Evolutionary conservation across 305 asterid species (phyloP), one percentile per base, ranked within the genome.

Genomic region (Fraxinus angustifolia): DNA sequence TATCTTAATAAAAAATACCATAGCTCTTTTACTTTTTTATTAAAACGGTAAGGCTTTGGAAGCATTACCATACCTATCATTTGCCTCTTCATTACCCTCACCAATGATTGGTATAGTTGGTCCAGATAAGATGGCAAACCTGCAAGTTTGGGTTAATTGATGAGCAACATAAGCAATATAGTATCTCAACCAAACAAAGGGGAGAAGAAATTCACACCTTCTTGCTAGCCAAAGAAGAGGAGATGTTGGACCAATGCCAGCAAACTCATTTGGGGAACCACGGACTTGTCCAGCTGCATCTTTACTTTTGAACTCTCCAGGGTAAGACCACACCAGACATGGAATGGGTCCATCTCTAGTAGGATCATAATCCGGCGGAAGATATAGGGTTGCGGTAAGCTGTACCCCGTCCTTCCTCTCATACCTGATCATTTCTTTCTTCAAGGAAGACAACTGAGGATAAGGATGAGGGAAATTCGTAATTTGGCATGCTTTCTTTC

Each of bases 201-300:
- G 84, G 83, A 85, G 81, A 85, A 35, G 76, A 84, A 81, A 65
- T 50, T 17, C 86, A 23, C 87, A 82, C 99, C 97, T 90, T 89
- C 98, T 92, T 56, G 98, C 93, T 77, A 96, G 91, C 99, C 99
- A 96, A 84, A 96, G 98, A 75, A 96, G 84, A 78, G 99, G 97
- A 78, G 98, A 94, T 45, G 98, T 94, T 48, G 98, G 86, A 76
- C 98, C 98, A 85, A 94, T 96, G 86, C 98, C 98, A 80, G 98
- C 91, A 88, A 96, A 96, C 88, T 87, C 97, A 80, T 96, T 96
- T 34, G 99, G 99, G 84, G 99, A 96, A 71, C 99, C 99, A 82
- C 98, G 98, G 75, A 94, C 99, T 89, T 96, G 99, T 79, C 97
- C 91, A 74, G 99, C 99, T 56, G 99, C 96, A 82, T 94, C 98